Evolutionary conservation across 169 alveolate species (phyloP).

Genomic region (Cryptosporidium sp.): DNA sequence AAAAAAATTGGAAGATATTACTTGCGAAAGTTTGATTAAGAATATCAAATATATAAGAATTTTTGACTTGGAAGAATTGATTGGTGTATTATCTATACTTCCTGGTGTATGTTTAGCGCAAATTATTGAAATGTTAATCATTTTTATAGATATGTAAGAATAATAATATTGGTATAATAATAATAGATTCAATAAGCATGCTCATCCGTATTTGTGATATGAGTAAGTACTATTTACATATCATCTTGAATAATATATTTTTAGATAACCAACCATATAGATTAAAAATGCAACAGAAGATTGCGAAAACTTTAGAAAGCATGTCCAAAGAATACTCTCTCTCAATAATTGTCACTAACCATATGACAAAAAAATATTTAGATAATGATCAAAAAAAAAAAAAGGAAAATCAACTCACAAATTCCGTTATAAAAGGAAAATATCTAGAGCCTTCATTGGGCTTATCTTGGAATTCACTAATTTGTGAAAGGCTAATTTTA

Average conservation of each 20-base stretch:
- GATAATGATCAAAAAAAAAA: constrained; percentile 4
- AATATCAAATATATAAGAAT: constrained; percentile 39
- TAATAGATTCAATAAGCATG: constrained; percentile 73
- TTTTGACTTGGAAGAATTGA: constrained; percentile 51
- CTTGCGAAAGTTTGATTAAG: constrained; percentile 3
- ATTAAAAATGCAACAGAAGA: constrained; percentile 56
- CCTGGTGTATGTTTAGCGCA: constrained; percentile 35
- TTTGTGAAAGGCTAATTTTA: constrained; percentile 30
- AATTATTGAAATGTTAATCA: background rate
- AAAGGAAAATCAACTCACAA: background rate
- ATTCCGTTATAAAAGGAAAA: background rate
- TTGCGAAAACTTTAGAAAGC: constrained; percentile 39
- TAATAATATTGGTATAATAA: constrained; percentile 56
- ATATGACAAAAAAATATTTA: constrained; percentile 50
- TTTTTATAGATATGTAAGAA: constrained; percentile 29
- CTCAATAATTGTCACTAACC: constrained; percentile 61
- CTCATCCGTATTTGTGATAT: constrained; percentile 59
- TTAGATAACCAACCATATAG: constrained; percentile 50
- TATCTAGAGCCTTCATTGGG: constrained; percentile 69
- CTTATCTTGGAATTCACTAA: constrained; percentile 59
- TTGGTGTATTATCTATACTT: background rate
- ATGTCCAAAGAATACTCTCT: constrained; percentile 55
- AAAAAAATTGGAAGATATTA: background rate
- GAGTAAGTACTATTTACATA: background rate
- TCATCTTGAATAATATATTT: background rate